Evolutionary conservation across 2,329 filamentous ascomycete genomes (phyloP).

Genomic region (Fusarium ramigenum): DNA sequence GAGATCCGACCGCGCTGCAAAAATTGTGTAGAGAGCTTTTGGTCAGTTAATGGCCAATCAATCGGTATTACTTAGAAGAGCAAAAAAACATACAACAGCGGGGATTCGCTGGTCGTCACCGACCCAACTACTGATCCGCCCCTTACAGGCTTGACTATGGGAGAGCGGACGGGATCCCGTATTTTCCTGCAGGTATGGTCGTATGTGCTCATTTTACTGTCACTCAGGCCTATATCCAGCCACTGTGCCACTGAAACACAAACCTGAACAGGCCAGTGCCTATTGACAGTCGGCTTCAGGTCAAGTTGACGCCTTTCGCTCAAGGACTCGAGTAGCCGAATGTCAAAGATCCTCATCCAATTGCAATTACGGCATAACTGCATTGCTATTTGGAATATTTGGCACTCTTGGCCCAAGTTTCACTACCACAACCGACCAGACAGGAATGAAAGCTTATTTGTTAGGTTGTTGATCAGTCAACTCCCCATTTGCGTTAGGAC

Average conservation of each 20-base stretch:
- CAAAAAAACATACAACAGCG: slow-evolving; percentile 4
- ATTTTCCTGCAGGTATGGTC: slow-evolving; percentile 7
- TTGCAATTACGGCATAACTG: not conserved
- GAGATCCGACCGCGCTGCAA: accelerated
- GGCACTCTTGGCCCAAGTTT: accelerated
- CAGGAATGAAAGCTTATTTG: no score
- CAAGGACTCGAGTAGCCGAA: accelerated
- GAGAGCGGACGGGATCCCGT: slow-evolving; percentile 9
- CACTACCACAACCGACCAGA: accelerated
- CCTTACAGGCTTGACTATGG: slow-evolving; percentile 4
- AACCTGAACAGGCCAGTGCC: not conserved
- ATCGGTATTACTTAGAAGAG: accelerated
- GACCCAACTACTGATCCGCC: slow-evolving; percentile 7
- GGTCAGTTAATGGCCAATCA: accelerated
- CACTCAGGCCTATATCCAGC: accelerated
- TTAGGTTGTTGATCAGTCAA: accelerated
- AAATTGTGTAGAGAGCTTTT: no score
- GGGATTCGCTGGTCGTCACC: slow-evolving; percentile 9
- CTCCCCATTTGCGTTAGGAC: accelerated
- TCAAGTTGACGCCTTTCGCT: not conserved
- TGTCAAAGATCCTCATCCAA: accelerated
- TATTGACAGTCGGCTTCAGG: not conserved
- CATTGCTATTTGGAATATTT: accelerated
- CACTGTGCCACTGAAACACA: accelerated
- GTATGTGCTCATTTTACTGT: accelerated